Evolutionary conservation across 345 rosid genomes (phyloP).

Genomic region (Ricinus communis): DNA sequence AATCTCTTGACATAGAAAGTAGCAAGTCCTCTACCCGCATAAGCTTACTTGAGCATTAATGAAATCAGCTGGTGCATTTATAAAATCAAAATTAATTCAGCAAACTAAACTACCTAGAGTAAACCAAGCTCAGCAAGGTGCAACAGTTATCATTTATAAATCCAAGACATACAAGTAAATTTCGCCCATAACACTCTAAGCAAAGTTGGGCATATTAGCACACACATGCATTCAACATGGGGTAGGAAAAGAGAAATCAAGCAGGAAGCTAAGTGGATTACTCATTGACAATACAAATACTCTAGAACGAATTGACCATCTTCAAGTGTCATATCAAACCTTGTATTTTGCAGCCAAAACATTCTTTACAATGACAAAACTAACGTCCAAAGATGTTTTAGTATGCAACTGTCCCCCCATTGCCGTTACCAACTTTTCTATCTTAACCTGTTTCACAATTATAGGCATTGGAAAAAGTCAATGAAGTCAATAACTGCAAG

Average conservation of each 20-base stretch:
- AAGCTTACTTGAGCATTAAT: background rate
- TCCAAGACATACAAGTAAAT: background rate
- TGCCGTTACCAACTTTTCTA: conserved; percentile 67
- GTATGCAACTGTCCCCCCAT: conserved; percentile 77
- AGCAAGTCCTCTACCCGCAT: background rate
- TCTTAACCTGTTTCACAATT: conserved; percentile 57
- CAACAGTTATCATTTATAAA: background rate
- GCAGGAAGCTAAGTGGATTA: background rate
- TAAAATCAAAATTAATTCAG: background rate
- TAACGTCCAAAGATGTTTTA: conserved; percentile 67
- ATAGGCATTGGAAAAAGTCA: background rate
- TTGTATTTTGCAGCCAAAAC: conserved; percentile 94
- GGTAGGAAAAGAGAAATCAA: background rate
- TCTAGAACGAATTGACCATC: background rate
- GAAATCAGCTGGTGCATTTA: background rate
- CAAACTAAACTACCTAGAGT: background rate
- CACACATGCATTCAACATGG: background rate
- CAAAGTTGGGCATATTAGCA: background rate
- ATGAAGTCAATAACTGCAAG: background rate
- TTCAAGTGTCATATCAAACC: conserved; percentile 41
- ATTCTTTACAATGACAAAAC: conserved; percentile 83
- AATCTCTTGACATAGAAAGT: background rate
- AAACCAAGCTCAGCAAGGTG: background rate
- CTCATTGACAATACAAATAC: background rate
- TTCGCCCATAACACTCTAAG: background rate